Percentiles rank a stretch among this genome's conserved stretches.
Evolutionary conservation across 495 filamentous ascomycete species (phyloP).

Genomic region (Aspergillus heteromorphus): DNA sequence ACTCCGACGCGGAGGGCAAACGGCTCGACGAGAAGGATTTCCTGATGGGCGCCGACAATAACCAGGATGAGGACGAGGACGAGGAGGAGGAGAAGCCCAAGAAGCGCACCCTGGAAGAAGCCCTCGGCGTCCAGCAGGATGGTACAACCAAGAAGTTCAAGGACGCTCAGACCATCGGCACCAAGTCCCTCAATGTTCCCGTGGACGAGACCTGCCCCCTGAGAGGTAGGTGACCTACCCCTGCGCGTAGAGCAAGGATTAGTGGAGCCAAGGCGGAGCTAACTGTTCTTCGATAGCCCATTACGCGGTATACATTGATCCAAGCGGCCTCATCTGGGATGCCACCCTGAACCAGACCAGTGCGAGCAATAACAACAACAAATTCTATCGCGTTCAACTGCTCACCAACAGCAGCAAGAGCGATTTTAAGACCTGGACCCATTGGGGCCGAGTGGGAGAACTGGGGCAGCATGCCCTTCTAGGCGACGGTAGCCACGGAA

Average conservation of each 20-base stretch:
- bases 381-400: constrained; percentile 66
- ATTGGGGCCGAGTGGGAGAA: constrained; percentile 79
- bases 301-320: constrained; percentile 58
- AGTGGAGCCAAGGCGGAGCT: background rate
- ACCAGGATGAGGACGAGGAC: no score
- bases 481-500: constrained; percentile 30
- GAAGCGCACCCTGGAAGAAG: constrained; percentile 18
- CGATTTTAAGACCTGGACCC: constrained; percentile 55
- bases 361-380: constrained; percentile 59
- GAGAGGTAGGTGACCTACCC: no score
- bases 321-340: constrained; percentile 56
- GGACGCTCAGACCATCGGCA: constrained; percentile 38
- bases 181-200: constrained; percentile 37
- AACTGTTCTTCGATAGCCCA: background rate
- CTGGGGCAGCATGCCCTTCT: constrained; percentile 52
- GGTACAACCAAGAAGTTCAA: constrained; percentile 31
- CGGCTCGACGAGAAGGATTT: constrained; percentile 40
- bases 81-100: constrained; percentile 21
- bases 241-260: constrained; percentile 1
- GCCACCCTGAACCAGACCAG: constrained; percentile 47
- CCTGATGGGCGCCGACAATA: constrained; percentile 21
- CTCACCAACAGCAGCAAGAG: constrained; percentile 22
- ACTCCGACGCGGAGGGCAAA: constrained; percentile 39
- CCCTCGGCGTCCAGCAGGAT: constrained; percentile 1
- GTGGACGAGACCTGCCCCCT: constrained; percentile 45